Evolutionary conservation across 257 asterid species (phyloP), one percentile per base, ranked within the genome.

Genomic region (Jacaranda mimosifolia): DNA sequence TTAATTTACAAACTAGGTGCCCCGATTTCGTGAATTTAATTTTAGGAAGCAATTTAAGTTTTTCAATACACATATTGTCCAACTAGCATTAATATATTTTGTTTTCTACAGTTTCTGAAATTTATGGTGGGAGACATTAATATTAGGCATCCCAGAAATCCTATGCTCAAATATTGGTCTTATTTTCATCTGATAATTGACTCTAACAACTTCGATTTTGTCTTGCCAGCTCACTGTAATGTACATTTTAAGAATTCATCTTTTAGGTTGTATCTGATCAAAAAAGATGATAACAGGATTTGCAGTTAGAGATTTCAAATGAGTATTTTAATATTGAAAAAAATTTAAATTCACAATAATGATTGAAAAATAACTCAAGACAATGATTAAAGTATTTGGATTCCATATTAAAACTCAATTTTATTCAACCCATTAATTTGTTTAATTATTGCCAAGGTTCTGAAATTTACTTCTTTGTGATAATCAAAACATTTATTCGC

Each of bases 181-280:
- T 17, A 19, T 58, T 77, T 58, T 77, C 36, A 13, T 59, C 39
- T 51, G 55, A 45, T 70, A 77, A 46, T 70, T 62, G 72, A 59
- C 77, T 38, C 48, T 7, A 58, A 12, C 66, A 49, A 63, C 56
- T 65, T 70, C 60, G 38, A 59, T 46, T 59, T 68, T 68, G 40
- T 46, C 57, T 10, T 19, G 35, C 43, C 69, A 56, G 68, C 5
- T 7, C 3, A 59, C 62, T 45, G 80, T 76, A 42, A 67, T 43
- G 42, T 39, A 60, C 18, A 26, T 9, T 38, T 63, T 35, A 36
- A 36, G 4, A 63, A 32, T 35, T 63, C 13, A 14, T 1, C 68
- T 35, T 11, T 63, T 3, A 13, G 46, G 7, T 63, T 6, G n/a
- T 17, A 5, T 11, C 46, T 63, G 12, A 6, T 18, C 21, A 7